phyloP scores from a whole-genome alignment of 208 protist genomes.

The Phytomonas sp. region DNA sequence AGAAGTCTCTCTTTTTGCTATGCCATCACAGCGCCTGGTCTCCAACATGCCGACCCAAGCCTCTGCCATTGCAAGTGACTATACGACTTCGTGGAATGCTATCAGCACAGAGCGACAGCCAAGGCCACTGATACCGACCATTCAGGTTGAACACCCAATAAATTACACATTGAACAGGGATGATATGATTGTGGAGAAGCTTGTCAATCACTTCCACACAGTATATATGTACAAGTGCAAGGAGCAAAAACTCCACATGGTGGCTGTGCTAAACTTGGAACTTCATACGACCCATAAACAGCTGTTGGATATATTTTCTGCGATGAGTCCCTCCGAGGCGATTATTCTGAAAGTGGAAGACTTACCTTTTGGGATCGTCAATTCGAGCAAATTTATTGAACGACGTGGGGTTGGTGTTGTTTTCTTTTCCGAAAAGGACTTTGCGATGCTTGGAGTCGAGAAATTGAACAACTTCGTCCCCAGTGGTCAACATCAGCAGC shows the following conservation, averaged over 20 bases:
- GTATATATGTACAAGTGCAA: conserved; percentile 26
- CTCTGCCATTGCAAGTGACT: neutral
- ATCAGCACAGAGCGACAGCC: neutral
- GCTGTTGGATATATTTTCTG: conserved; percentile 64
- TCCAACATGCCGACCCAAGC: neutral
- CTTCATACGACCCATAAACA: conserved; percentile 48
- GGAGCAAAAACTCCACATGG: conserved; percentile 36
- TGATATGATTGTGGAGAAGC: neutral
- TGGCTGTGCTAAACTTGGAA: conserved; percentile 72
- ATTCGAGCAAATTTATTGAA: conserved; percentile 6
- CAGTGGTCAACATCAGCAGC: conserved; percentile 60
- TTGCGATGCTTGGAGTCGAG: conserved; percentile 68
- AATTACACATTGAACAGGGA: neutral
- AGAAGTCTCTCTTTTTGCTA: neutral
- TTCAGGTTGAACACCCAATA: neutral
- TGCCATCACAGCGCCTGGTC: conserved; percentile 1
- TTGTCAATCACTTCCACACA: conserved; percentile 13
- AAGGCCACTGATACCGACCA: neutral
- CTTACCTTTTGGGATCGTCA: conserved; percentile 21
- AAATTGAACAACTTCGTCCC: conserved; percentile 81
- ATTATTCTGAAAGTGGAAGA: conserved; percentile 33
- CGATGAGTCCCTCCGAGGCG: conserved; percentile 48
- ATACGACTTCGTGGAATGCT: neutral
- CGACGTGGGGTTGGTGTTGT: conserved; percentile 61
- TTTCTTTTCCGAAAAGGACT: conserved; percentile 56